These are phyloP conservation scores for Verticillium tricorpus DNA, from an alignment of 2,329 filamentous ascomycete species.

Conservation along the genomic window DNA sequence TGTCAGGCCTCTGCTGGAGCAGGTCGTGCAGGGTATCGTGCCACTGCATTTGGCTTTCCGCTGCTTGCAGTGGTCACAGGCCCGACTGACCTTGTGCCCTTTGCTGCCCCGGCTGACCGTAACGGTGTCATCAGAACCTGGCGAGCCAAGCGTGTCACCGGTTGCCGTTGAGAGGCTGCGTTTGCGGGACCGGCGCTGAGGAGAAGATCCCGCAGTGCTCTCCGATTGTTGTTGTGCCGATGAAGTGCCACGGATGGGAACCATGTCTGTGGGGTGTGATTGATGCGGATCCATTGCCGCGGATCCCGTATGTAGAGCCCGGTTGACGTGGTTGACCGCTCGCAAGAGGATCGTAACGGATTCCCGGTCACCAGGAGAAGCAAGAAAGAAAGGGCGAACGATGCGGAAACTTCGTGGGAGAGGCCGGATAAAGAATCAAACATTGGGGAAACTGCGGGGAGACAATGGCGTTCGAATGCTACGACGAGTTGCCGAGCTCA, in stretches of 20 bases:
- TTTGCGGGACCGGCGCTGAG: not conserved
- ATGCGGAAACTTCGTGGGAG: not conserved
- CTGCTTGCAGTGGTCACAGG: conserved; percentile 33
- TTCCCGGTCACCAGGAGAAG: not conserved
- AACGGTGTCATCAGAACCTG: not conserved
- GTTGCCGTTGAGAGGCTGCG: not conserved
- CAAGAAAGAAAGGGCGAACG: not conserved
- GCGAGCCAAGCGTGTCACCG: not conserved
- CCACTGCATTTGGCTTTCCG: conserved; percentile 32
- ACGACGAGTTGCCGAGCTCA: not conserved
- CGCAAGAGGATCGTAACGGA: not conserved
- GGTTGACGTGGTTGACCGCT: not conserved
- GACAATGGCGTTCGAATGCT: not conserved
- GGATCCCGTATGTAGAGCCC: not conserved
- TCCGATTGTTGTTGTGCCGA: not conserved
- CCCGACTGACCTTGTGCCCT: conserved; percentile 27
- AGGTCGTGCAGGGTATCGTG: conserved; percentile 26
- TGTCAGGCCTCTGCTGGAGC: conserved; percentile 17
- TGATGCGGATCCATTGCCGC: not conserved
- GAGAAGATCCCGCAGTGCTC: not conserved
- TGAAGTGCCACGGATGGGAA: not conserved
- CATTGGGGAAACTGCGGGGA: not conserved
- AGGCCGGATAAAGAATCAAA: not conserved
- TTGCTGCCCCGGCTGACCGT: conserved; percentile 13
- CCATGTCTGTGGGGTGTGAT: not conserved